These are phyloP conservation scores for Ceratobasidium papillatum DNA, from an alignment of 1,284 basidiomycete species.

Conservation along the genomic window DNA sequence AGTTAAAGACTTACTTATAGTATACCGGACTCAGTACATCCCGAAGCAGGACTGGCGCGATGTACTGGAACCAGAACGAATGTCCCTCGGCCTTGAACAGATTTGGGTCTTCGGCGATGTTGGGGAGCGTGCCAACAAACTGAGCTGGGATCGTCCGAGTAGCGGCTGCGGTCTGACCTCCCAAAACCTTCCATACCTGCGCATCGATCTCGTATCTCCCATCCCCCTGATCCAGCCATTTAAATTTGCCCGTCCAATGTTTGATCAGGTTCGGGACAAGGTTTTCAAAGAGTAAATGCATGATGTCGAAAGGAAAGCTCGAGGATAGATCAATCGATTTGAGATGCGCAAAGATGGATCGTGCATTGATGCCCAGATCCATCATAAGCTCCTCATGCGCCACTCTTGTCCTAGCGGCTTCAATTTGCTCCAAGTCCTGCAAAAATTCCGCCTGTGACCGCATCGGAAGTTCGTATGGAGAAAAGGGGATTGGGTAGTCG, in stretches of 20 bases:
- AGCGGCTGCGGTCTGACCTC: constrained; percentile 50
- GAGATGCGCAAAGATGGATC: constrained; percentile 12
- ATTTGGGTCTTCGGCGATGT: constrained; percentile 52
- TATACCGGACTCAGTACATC: constrained; percentile 48
- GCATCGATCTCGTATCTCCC: constrained; percentile 41
- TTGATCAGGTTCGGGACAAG: constrained; percentile 34
- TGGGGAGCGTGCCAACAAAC: constrained; percentile 54
- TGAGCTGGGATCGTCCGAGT: constrained; percentile 54
- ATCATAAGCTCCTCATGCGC: not conserved
- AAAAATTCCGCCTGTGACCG: constrained; percentile 16
- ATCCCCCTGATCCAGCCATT: constrained; percentile 24
- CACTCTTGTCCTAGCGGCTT: not conserved
- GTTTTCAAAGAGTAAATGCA: constrained; percentile 45
- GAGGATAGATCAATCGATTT: constrained; percentile 12
- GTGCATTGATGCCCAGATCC: constrained; percentile 39
- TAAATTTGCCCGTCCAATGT: constrained; percentile 41
- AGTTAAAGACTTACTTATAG: constrained; percentile 63
- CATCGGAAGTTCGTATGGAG: constrained; percentile 6
- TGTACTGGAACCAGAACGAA: constrained; percentile 55
- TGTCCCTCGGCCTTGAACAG: constrained; percentile 52
- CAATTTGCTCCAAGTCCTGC: not conserved
- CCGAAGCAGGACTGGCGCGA: constrained; percentile 55
- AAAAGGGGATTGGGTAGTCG: not conserved
- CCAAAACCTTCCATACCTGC: constrained; percentile 57
- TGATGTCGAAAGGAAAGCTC: constrained; percentile 42